These are phyloP conservation scores for Coprinopsis strossmayeri DNA, from an alignment of 768 basidiomycete species.

Conservation along the genomic window DNA sequence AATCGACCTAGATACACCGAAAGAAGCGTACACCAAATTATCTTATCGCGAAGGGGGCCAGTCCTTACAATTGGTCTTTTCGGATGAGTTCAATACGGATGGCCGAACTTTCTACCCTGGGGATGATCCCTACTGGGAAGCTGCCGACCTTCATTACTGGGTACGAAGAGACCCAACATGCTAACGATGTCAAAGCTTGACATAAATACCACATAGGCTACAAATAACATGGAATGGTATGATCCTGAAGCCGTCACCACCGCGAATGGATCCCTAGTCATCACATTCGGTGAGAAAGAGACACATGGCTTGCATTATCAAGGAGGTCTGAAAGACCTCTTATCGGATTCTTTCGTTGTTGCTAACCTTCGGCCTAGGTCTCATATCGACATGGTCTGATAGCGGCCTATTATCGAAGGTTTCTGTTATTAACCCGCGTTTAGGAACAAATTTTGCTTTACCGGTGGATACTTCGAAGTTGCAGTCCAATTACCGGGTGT, in stretches of 20 bases:
- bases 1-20: conserved; percentile 55
- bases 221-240: conserved; percentile 84
- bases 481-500: conserved; percentile 56
- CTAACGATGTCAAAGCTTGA: conserved; percentile 14
- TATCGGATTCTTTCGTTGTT: conserved; percentile 24
- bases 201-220: conserved; percentile 27
- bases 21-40: conserved; percentile 43
- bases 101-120: conserved; percentile 76
- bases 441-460: conserved; percentile 85
- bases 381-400: conserved; percentile 31
- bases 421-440: background rate
- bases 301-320: conserved; percentile 63
- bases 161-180: conserved; percentile 21
- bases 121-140: conserved; percentile 85
- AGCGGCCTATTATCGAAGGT: conserved; percentile 23
- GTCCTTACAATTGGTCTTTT: conserved; percentile 57
- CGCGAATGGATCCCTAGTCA: conserved; percentile 58
- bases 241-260: conserved; percentile 74
- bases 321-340: conserved; percentile 39
- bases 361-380: too few relatives aligned
- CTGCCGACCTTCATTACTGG: conserved; percentile 76
- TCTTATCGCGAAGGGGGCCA: conserved; percentile 58
- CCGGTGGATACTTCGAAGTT: conserved; percentile 64
- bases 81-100: conserved; percentile 75
- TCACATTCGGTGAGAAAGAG: conserved; percentile 52